Base-by-base conservation (phyloP, 2,329 filamentous ascomycete genomes). In the Pseudogymnoascus sp. region DNA sequence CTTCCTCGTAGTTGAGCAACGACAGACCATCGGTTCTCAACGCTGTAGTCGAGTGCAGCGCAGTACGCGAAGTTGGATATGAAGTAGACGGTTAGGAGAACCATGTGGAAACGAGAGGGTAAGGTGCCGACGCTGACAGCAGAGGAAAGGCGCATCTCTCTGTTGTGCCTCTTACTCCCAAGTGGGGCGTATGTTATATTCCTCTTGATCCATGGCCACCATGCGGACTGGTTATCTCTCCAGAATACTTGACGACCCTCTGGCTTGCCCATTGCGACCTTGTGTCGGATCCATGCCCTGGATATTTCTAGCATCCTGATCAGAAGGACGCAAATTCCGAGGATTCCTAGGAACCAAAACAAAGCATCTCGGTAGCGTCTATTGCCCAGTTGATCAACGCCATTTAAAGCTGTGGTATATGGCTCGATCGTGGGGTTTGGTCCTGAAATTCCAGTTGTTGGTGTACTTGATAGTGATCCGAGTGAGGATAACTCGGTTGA, bases 1-100 rank as follows among this genome's bases (percentile, higher is more conserved):
- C 95, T 86, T 38, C 93, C 93, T 70, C 95, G 88, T 46, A 97
- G 80, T 72, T 96, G 89, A 23, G 93, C 93, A 31, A 90, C 79
- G 28, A 96, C 80, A 2, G 87, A 82, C 71, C 79, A 88, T 62
- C 76, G 78, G 72, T 88, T 86, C 56, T 77, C 70, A 63, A 80
- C 77, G n/a, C 68, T 68, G 79, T 85, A 89, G 74, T 88, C 77
- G 61, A 89, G 77, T 59, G 82, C 73, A 65, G 86, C 79, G 77
- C 86, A 84, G 77, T 88, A 89, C 66, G 77, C 76, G 28, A 86
- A 37, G 71, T 89, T 89, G 77, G 83, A 86, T 64, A 77, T 71
- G 6, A 88, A 69, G 70, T 87, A 89, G 60, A 81, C 69, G 40
- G 77, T 68, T 49, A 89, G 78, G 16, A 89, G 75, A 61, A 86